Evolutionary conservation across 1,139 yeast genomes (phyloP), one percentile per base, ranked within the genome.

Genomic region (Protomyces gravidus): DNA sequence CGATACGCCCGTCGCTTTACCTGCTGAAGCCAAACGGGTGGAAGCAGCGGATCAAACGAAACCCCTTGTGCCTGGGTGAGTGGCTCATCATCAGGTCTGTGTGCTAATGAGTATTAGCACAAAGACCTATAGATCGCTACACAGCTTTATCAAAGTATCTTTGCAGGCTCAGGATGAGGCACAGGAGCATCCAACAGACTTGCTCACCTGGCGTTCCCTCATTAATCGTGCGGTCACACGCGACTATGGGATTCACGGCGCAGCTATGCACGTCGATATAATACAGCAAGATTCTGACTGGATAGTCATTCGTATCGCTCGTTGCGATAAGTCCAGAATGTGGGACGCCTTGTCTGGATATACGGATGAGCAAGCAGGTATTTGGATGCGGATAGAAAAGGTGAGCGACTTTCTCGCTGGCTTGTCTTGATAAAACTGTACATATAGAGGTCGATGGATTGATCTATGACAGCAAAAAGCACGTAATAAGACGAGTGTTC

Each of bases 401-500:
- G 42, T 36, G 3, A 36, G 42, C 19, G 42, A 36, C 11, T 36
- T 36, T 5, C 25, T 36, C 9, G 42, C 42, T 15, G 42, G 42
- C 17, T 11, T 36, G 5, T 19, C 25, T 30, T 4, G 13, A 30
- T 15, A n/a, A n/a, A n/a, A n/a, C n/a, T n/a, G n/a, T n/a, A n/a
- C n/a, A n/a, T n/a, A n/a, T n/a, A n/a, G n/a, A n/a, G 15, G 5
- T 30, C 2, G 36, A 13, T 30, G 15, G n/a, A 30, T 5, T 30
- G n/a, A 28, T 13, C 15, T 15, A 30, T 30, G 36, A 13, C n/a
- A 30, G 36, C 36, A 2, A 30, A 30, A 30, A 30, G 36, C 36
- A 30, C 36, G n/a, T 5, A 15, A 30, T 7, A 23, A 36, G 42
- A 9, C 42, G 42, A 36, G 32, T 53, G 58, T 53, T 53, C 47